phyloP scores from a whole-genome alignment of 2,329 filamentous ascomycete genomes.

The Tolypocladium ovalisporum region DNA sequence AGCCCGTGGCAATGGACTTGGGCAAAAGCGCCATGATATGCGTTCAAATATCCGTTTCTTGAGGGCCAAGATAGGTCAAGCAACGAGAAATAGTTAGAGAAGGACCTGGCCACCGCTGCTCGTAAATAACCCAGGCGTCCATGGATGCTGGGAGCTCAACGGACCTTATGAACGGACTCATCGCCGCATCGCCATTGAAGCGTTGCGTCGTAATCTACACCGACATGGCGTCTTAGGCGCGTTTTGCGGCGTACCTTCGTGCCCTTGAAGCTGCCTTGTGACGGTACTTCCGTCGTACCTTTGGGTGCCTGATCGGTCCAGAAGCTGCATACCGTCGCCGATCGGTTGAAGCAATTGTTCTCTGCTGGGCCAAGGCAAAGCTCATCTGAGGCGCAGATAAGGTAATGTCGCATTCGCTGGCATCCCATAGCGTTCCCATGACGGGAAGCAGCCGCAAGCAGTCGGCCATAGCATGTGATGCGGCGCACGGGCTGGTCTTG shows the following conservation, averaged over 20 bases:
- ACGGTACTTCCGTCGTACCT: background rate
- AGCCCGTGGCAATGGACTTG: background rate
- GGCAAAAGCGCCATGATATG: background rate
- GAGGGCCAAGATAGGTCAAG: background rate
- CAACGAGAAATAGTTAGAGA: too few relatives aligned
- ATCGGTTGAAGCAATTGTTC: background rate
- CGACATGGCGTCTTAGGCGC: background rate
- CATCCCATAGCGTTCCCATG: background rate
- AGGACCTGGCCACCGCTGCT: too few relatives aligned
- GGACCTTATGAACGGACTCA: background rate
- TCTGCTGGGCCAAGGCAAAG: background rate
- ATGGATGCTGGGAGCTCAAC: background rate
- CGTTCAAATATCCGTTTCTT: background rate
- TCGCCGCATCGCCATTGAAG: too few relatives aligned
- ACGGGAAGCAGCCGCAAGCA: background rate
- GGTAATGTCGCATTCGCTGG: background rate
- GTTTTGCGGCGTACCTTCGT: background rate
- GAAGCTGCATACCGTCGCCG: background rate
- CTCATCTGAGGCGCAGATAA: background rate
- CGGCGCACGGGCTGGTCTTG: background rate
- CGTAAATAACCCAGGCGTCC: background rate
- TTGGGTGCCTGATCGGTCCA: background rate
- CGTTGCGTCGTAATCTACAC: background rate
- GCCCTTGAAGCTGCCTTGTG: background rate
- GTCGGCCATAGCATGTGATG: background rate